Conservation (phyloP, 495 filamentous ascomycete species). For the Podospora australis region DNA sequence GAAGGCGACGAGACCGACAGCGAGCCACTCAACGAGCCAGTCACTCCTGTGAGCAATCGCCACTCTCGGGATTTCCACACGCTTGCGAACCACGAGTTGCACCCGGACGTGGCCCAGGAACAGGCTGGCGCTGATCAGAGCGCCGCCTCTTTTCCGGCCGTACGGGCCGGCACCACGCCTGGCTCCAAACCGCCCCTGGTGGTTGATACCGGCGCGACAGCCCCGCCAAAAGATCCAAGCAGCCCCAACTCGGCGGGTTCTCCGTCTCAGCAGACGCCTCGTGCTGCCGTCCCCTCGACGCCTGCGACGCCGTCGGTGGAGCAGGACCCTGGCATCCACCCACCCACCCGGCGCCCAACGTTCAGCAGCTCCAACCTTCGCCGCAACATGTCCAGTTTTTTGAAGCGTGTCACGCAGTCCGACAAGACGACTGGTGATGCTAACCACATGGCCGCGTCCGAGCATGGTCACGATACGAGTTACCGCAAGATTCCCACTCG, state of each 20-base stretch:
- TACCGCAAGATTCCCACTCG: slow-evolving; percentile 25
- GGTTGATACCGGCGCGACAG: slow-evolving; percentile 23
- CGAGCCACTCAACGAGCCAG: slow-evolving; percentile 41
- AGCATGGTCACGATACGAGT: slow-evolving; percentile 17
- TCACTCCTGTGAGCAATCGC: slow-evolving; percentile 44
- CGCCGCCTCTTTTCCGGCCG: slow-evolving; percentile 19
- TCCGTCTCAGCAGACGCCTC: slow-evolving; percentile 3
- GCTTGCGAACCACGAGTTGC: slow-evolving; percentile 34
- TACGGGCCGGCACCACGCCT: slow-evolving; percentile 14
- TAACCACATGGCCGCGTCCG: slow-evolving; percentile 11
- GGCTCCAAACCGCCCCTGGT: slow-evolving; percentile 21
- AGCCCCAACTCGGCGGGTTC: background rate
- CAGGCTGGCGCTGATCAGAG: slow-evolving; percentile 25
- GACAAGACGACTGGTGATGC: slow-evolving; percentile 17
- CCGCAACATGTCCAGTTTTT: slow-evolving; percentile 31
- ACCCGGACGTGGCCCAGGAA: slow-evolving; percentile 24
- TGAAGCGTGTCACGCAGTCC: slow-evolving; percentile 29
- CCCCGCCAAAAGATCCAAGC: slow-evolving; percentile 10
- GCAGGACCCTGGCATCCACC: slow-evolving; percentile 23
- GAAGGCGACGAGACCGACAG: slow-evolving; percentile 44
- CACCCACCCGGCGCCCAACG: slow-evolving; percentile 30
- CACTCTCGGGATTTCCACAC: slow-evolving; percentile 44
- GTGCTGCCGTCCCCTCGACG: slow-evolving; percentile 10
- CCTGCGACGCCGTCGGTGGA: slow-evolving; percentile 16
- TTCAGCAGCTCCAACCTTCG: slow-evolving; percentile 28